Base-by-base conservation (phyloP, 345 rosid species). In the Brassica carinata region DNA sequence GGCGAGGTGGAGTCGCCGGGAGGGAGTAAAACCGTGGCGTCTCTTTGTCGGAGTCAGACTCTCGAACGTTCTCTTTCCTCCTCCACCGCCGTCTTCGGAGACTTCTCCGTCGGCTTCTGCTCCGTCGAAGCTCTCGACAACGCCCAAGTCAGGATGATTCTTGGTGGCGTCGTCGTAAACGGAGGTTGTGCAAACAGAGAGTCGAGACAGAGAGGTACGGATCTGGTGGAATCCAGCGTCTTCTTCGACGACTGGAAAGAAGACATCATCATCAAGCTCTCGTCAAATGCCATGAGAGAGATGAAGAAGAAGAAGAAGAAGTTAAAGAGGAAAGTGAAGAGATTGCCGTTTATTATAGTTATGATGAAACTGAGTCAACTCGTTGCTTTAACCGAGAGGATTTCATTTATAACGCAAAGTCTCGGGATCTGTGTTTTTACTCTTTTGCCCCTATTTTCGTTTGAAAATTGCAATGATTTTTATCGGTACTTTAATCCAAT, bases 91-190 rank as follows among this genome's bases (percentile, higher is more conserved):
- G 23, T 84, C 85, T 8, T 88, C 92, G 31, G 94, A 91, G 26
- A 87, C 84, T 72, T 96, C 97, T 76, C 80, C 97, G 67, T 93
- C 94, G 1, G 93, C 97, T 23, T 89, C 90, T 14, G 66, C 90
- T 65, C 85, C 88, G 72, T 93, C 96, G 65, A 91, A 93, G 77
- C 85, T 85, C 74, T 91, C 85, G 64, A 27, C 82, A 77, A 86
- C 83, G 74, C 66, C 61, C 83, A 72, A 70, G 14, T 69, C 83
- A 4, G 76, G 85, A 1, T 63, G 82, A 23, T 71, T 67, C 17
- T 45, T 79, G 8, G 61, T 77, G 23, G 71, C 72, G 33, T 36
- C 43, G 15, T 71, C 85, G 84, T 83, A 76, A 87, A 86, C 79
- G 59, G 91, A 91, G 78, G 90, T 88, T 0, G 91, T 87, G 61